These are phyloP conservation scores for Kazachstania taianensis DNA, from an alignment of 805 yeast species.

Conservation along the genomic window DNA sequence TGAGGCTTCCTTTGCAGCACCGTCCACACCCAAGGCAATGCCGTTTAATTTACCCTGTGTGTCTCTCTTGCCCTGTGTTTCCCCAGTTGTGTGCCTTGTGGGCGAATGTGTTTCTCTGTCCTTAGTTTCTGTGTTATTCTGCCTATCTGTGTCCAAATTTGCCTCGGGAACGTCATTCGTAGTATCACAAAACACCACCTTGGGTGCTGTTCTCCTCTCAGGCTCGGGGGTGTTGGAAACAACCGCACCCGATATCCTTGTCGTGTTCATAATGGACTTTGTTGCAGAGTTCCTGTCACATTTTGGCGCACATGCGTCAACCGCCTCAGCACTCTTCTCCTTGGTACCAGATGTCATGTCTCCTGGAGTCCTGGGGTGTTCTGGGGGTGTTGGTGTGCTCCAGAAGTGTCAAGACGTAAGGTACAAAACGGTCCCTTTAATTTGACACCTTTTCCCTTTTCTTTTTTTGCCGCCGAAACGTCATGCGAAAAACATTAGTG, in stretches of 20 bases:
- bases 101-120: too few relatives aligned
- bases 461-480: too few relatives aligned
- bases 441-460: background rate
- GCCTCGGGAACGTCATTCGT: too few relatives aligned
- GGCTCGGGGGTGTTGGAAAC: conserved; percentile 27
- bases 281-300: conserved; percentile 1
- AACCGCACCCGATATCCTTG: conserved; percentile 28
- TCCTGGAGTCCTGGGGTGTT: background rate
- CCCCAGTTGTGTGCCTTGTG: too few relatives aligned
- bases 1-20: conserved; percentile 7
- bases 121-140: too few relatives aligned
- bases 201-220: conserved; percentile 25
- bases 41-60: too few relatives aligned
- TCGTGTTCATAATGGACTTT: conserved; percentile 27
- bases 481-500: too few relatives aligned
- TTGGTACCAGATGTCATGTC: too few relatives aligned
- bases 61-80: too few relatives aligned
- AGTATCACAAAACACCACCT: conserved; percentile 23
- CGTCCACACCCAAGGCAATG: too few relatives aligned
- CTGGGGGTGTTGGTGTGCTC: background rate
- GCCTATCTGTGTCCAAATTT: too few relatives aligned
- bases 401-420: too few relatives aligned
- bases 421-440: background rate
- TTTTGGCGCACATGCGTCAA: background rate
- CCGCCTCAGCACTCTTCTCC: background rate